Conservation (phyloP, 2,329 filamentous ascomycete species). For the Aureobasidium subglaciale region DNA sequence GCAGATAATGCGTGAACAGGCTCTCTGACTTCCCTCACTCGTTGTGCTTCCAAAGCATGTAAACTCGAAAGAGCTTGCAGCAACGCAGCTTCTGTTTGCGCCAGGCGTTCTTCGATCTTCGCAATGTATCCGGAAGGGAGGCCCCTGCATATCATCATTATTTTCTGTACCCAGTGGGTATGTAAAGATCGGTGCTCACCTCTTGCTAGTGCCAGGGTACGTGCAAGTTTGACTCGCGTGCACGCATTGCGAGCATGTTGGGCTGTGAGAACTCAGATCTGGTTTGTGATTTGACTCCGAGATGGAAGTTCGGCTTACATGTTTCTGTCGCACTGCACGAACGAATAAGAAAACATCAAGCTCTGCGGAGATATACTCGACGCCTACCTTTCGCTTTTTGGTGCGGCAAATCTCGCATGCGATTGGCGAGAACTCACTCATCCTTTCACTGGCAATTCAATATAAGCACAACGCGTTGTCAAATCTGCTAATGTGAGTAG, state of each 20-base stretch:
- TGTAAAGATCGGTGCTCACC: background rate
- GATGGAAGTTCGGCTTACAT: background rate
- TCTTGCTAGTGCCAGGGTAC: constrained; percentile 2
- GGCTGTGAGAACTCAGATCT: background rate
- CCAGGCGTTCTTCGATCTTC: background rate
- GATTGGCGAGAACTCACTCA: background rate
- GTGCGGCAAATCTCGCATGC: constrained; percentile 1
- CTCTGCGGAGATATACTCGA: too few species aligned
- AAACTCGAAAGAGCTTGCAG: background rate
- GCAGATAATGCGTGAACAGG: background rate
- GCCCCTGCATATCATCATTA: background rate
- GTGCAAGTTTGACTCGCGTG: background rate
- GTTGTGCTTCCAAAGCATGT: background rate
- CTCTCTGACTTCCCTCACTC: background rate
- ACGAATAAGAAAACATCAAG: background rate
- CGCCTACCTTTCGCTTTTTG: constrained; percentile 4
- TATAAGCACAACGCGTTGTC: background rate
- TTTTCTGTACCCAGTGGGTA: too few species aligned
- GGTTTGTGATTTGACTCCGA: too few species aligned
- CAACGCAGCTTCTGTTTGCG: background rate
- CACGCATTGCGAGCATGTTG: constrained; percentile 4
- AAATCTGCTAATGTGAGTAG: background rate
- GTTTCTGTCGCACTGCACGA: background rate
- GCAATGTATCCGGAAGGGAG: constrained; percentile 2
- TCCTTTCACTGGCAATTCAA: too few species aligned